Base-by-base conservation (phyloP, 2,329 filamentous ascomycete genomes). In the Bipolaris bicolor region DNA sequence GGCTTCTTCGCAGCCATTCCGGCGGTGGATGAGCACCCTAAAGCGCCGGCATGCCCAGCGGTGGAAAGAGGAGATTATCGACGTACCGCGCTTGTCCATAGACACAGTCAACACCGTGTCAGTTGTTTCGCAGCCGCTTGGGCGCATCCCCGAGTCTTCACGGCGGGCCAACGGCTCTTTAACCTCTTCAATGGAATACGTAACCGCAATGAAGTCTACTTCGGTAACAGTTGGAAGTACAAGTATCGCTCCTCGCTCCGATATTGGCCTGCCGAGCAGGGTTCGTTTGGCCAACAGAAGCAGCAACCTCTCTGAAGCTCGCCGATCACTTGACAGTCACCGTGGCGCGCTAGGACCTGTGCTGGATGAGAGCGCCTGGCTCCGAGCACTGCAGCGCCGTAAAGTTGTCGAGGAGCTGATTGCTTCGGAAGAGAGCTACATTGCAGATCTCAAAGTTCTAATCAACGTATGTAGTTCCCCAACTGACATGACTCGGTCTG, bases 381-480 rank as follows among this genome's bases (percentile, higher is more conserved):
- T 88, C 63, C 86, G 93, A 51, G 86, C 91, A 1, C 77, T 90
- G 18, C 90, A 92, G 68, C 86, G 95, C 59, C 86, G 91, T 13
- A 87, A 88, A 60, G 87, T 96, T 37, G 78, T 98, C 34, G 90
- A 95, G 71, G 95, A 98, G 77, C 80, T 98, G 49, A 86, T 97
- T 59, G 84, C 80, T 55, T 96, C 93, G 0, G 95, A 98, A 75
- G 90, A 95, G 72, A 87, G 89, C 68, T 98, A 98, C 73, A 88
- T 98, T 66, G 86, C 88, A 15, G 94, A 97, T 68, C 77, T 98
- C 56, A 91, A 91, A 67, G 92, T 95, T 63, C 81, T 98, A 57
- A 89, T 90, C 73, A 92, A 96, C 77, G 93, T 94, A 79, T 72
- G 86, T 55, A 3, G 7, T 20, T n/a, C 31, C 5, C n/a, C 20